Evolutionary conservation across 2,329 filamentous ascomycete species (phyloP).

Genomic region (Westerdykella sp.): DNA sequence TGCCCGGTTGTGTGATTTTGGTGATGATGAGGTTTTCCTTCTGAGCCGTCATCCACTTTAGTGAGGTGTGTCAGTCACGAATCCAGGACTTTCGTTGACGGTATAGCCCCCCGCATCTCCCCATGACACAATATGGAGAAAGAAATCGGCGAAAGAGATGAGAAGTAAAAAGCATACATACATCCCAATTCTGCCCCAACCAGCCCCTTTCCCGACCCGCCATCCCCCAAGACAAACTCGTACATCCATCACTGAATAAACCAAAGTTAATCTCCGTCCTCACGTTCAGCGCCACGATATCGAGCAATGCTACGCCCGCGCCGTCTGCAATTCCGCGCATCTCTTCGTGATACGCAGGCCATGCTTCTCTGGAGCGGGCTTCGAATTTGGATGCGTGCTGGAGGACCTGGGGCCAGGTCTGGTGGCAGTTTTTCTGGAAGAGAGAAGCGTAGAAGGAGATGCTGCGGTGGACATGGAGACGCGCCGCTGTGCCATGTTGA

Average conservation of each 20-base stretch:
- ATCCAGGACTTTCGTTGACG: neutral
- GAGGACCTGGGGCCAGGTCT: slow-evolving; percentile 44
- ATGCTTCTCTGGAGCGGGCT: slow-evolving; percentile 38
- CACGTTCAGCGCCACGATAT: slow-evolving; percentile 54
- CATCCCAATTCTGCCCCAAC: slow-evolving; percentile 56
- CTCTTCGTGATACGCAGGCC: slow-evolving; percentile 41
- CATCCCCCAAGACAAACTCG: slow-evolving; percentile 45
- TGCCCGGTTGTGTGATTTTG: slow-evolving; percentile 40
- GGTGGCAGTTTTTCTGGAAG: slow-evolving; percentile 43
- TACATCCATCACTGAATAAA: slow-evolving; percentile 54
- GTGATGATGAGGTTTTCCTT: slow-evolving; percentile 46
- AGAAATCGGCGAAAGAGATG: neutral
- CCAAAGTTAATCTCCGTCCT: slow-evolving; percentile 55
- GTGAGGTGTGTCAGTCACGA: neutral
- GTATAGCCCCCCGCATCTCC: neutral
- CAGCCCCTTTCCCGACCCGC: slow-evolving; percentile 27
- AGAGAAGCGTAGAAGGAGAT: slow-evolving; percentile 45
- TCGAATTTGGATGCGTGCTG: slow-evolving; percentile 45
- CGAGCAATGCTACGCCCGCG: slow-evolving; percentile 40
- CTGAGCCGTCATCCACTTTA: slow-evolving; percentile 47
- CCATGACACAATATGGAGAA: neutral
- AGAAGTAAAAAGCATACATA: slow-evolving; percentile 11
- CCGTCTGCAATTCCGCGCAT: slow-evolving; percentile 51
- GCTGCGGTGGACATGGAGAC: slow-evolving; percentile 37
- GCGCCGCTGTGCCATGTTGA: slow-evolving; percentile 41